Evolutionary conservation across 2,329 filamentous ascomycete species (phyloP), one percentile per base, ranked within the genome.

Genomic region (Metarhizium humberi): DNA sequence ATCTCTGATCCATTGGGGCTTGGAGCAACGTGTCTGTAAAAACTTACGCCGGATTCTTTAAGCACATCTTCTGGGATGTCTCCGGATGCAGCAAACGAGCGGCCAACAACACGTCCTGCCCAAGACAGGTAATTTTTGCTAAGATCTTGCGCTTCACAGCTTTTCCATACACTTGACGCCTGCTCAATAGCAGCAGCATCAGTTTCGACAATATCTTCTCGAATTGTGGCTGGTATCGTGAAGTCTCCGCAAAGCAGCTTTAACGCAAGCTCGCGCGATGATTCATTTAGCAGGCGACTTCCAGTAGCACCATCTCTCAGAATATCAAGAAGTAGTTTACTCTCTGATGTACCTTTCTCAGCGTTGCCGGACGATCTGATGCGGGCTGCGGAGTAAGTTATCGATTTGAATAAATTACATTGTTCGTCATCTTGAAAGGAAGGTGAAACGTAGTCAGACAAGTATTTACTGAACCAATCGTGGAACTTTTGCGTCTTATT

Each of bases 51-150:
- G 1, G 82, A 84, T 65, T 88, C 85, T 30, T 77, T 74, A 1
- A 86, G 68, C 49, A 88, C 74, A 51, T 80, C 80, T 40, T 75
- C 67, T 16, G 84, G 81, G 6, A 90, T 78, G 54, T 82, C 76
- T 2, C 91, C 91, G 32, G 84, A 88, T 16, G 88, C 81, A 43
- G 87, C 85, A 70, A 92, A 97, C 0, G 90, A 86, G 66, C 90
- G 82, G 7, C 95, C 94, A 48, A 97, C 76, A 2, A 92, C 87
- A 59, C 86, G 81, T 3, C 89, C 92, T 48, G 89, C 88, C 95
- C 95, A 99, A 1, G 88, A 74, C 1, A 90, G 74, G 66, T 94
- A 96, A 16, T 83, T 79, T 30, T 80, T 73, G 55, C 84, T 87
- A 16, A 86, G 75, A 2, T 79, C 73, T 42, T 79, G 75, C n/a